These are phyloP conservation scores for Pseudocercospora vitis DNA, from an alignment of 2,329 filamentous ascomycete species.

Conservation along the genomic window DNA sequence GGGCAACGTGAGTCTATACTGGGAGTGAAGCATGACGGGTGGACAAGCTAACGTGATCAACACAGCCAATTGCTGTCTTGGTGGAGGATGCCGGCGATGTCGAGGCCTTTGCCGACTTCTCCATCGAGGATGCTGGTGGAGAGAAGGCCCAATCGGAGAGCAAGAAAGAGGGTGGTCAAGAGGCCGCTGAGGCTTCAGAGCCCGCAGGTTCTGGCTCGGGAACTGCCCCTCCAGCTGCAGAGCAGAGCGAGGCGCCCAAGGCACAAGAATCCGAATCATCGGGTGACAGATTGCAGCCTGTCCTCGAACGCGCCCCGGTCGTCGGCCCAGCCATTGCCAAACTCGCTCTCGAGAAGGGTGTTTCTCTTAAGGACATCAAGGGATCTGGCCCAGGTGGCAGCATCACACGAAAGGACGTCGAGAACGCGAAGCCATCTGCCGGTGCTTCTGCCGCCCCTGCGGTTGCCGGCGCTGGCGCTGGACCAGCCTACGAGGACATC, in stretches of 20 bases:
- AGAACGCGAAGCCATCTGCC: constrained; percentile 69
- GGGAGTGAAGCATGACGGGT: neutral
- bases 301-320: constrained; percentile 78
- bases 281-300: constrained; percentile 75
- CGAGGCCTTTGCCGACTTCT: constrained; percentile 84
- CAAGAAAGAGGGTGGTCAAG: constrained; percentile 62
- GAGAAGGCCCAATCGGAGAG: constrained; percentile 64
- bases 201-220: constrained; percentile 55
- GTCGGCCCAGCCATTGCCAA: constrained; percentile 73
- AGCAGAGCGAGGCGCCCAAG: constrained; percentile 54
- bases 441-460: constrained; percentile 44
- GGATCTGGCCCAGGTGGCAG: constrained; percentile 81
- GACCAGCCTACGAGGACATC: constrained; percentile 75
- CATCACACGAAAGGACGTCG: constrained; percentile 89
- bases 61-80: constrained; percentile 89
- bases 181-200: constrained; percentile 62
- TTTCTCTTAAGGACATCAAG: constrained; percentile 76
- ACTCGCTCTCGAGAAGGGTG: constrained; percentile 79
- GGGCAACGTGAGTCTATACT: constrained; percentile 72
- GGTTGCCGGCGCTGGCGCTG: constrained; percentile 53
- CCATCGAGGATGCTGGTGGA: constrained; percentile 85
- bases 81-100: constrained; percentile 90
- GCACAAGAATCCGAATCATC: constrained; percentile 71
- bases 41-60: constrained; percentile 21
- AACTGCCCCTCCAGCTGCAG: constrained; percentile 55